phyloP scores from a whole-genome alignment of 179 eudicot species.

The Silene noctiflora region DNA sequence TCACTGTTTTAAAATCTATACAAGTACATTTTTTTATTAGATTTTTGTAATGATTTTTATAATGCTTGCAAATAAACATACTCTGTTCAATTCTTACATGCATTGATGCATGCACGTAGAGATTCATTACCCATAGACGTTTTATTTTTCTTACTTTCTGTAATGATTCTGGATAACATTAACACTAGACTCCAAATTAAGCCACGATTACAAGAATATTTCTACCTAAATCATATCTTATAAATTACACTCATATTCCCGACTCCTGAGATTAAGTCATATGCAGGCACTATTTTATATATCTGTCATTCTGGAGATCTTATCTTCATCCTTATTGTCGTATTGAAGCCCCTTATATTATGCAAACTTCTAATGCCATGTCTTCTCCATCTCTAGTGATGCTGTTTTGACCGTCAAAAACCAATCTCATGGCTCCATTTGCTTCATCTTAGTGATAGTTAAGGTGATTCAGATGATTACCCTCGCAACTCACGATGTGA shows the following conservation, averaged over 20 bases:
- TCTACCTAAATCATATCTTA: constrained; percentile 6
- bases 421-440: constrained; percentile 16
- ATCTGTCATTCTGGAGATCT: not conserved
- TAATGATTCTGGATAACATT: constrained; percentile 11
- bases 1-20: too few species aligned
- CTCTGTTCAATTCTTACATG: not conserved
- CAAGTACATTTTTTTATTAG: not conserved
- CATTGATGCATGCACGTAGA: constrained; percentile 20
- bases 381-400: constrained; percentile 22
- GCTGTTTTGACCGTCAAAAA: constrained; percentile 18
- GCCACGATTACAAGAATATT: constrained; percentile 17
- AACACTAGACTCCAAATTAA: constrained; percentile 2
- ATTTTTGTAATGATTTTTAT: not conserved
- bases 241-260: not conserved
- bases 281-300: constrained; percentile 12
- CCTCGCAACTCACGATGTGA: not conserved
- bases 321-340: not conserved
- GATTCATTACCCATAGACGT: constrained; percentile 3
- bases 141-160: not conserved
- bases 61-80: constrained; percentile 1
- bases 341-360: not conserved
- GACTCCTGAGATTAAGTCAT: constrained; percentile 6
- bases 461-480: not conserved
- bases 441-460: constrained; percentile 9
- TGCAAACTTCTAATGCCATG: constrained; percentile 23